Evolutionary conservation across 345 rosid genomes (phyloP), one percentile per base, ranked within the genome.

Genomic region (Corymbia maculata): DNA sequence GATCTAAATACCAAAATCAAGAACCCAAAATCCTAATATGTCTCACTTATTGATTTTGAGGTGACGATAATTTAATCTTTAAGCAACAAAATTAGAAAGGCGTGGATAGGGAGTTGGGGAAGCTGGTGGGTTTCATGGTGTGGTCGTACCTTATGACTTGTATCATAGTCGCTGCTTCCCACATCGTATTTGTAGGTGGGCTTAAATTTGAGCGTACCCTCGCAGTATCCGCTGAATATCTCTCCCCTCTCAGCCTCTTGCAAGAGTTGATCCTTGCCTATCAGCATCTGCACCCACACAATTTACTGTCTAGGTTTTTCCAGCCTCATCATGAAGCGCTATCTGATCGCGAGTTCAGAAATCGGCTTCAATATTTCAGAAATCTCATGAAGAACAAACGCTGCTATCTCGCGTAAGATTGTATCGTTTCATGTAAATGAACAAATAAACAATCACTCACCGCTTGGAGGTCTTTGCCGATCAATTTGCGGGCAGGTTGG

Each of bases 221-320:
- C 97, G 79, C 88, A 88, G 75, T 91, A 96, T 51, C 98, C 98
- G 8, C 89, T 44, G 88, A 95, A 94, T 70, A 96, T 92, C 89
- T 92, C 91, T 51, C 96, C 96, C 87, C 94, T 93, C 87, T 89
- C 94, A 11, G 98, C 98, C 89, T 96, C 97, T 89, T 90, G 96
- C 51, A 94, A 87, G 53, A 96, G 95, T 88, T 96, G 98, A 89
- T 95, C 97, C 59, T 92, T 95, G 87, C 94, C 85, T 68, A 92
- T 94, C 26, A 95, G 97, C 61, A 88, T 85, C 97, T 96, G 91
- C 86, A 82, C 13, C 64, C 17, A 64, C 44, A n/a, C 24, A 57
- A 45, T 53, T 16, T 26, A 28, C 24, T 16, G 68, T 64, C 51
- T 28, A 61, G 57, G 55, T 13, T 32, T 53, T 52, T 59, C 79